These are phyloP conservation scores for Phytophthora boehmeriae DNA, from an alignment of 352 stramenopile genomes.

Conservation along the genomic window DNA sequence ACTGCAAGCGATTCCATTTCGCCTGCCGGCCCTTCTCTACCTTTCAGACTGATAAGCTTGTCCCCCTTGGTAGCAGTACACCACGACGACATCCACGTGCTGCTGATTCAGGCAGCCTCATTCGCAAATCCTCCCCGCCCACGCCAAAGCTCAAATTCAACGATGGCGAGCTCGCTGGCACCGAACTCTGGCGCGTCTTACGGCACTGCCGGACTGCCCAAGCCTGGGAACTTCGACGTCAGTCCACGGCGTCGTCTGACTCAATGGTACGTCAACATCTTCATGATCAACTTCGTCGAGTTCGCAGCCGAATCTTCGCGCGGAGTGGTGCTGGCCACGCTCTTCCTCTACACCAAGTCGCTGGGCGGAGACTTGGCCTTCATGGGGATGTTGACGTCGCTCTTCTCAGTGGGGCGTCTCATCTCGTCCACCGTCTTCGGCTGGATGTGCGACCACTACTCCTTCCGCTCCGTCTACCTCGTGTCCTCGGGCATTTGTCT, in stretches of 20 bases:
- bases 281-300: constrained; percentile 83
- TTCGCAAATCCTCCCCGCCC: too few relatives aligned
- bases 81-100: too few relatives aligned
- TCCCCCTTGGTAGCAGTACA: too few relatives aligned
- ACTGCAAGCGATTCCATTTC: too few relatives aligned
- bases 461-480: constrained; percentile 79
- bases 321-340: constrained; percentile 72
- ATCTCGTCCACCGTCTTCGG: constrained; percentile 81
- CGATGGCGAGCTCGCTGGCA: too few relatives aligned
- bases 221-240: too few relatives aligned
- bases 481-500: constrained; percentile 71
- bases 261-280: constrained; percentile 73
- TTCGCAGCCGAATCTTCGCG: constrained; percentile 77
- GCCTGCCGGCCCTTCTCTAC: too few relatives aligned
- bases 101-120: too few relatives aligned
- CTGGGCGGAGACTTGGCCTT: constrained; percentile 71
- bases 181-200: too few relatives aligned
- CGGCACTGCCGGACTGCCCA: too few relatives aligned
- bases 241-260: constrained; percentile 21
- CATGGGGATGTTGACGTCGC: constrained; percentile 77
- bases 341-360: constrained; percentile 83
- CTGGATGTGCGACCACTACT: constrained; percentile 83
- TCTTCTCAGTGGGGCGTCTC: constrained; percentile 73
- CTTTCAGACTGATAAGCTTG: too few relatives aligned
- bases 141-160: too few relatives aligned